Evolutionary conservation across 495 filamentous ascomycete genomes (phyloP), one percentile per base, ranked within the genome.

Genomic region (Aspergillus leporis): DNA sequence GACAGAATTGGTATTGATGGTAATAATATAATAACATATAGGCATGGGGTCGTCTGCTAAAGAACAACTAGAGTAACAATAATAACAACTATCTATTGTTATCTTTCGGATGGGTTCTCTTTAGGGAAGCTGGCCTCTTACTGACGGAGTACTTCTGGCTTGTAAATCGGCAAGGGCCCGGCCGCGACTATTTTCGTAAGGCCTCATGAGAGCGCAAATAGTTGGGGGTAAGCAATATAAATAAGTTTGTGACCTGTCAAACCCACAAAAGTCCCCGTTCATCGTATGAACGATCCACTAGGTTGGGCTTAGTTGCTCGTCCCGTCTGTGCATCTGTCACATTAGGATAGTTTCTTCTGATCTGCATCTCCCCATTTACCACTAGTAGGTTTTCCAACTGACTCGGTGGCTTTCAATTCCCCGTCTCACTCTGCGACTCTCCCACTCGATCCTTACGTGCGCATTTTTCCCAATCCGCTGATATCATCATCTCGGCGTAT

Each of bases 361-460:
- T 55, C 53, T 53, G 32, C 53, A 19, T 21, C 18, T 53, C 18
- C 25, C 51, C 31, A 38, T 13, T 38, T 54, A 12, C 51, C 38
- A 41, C 53, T 55, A 55, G 40, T 55, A 16, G 51, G 4, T 51
- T 25, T 28, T 40, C 12, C 10, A 7, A 12, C 30, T n/a, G 19
- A 21, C 23, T 36, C n/a, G n/a, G 8, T 28, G 25, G 50, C 51
- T 55, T 28, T 31, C 43, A 21, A 45, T 32, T 23, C 13, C 51
- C 25, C 31, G 32, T 36, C 32, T 41, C 32, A 31, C 10, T 51
- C 28, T 51, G 22, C 28, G 12, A 38, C 51, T 53, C 19, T 16
- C 25, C 21, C 6, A 13, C 32, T 53, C 19, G 38, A 47, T 53
- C 32, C 34, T 25, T 40, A 36, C 32, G 1, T 53, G 21, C 30